These are phyloP conservation scores for Purshia tridentata DNA, from an alignment of 306 rosid genomes.

Conservation along the genomic window DNA sequence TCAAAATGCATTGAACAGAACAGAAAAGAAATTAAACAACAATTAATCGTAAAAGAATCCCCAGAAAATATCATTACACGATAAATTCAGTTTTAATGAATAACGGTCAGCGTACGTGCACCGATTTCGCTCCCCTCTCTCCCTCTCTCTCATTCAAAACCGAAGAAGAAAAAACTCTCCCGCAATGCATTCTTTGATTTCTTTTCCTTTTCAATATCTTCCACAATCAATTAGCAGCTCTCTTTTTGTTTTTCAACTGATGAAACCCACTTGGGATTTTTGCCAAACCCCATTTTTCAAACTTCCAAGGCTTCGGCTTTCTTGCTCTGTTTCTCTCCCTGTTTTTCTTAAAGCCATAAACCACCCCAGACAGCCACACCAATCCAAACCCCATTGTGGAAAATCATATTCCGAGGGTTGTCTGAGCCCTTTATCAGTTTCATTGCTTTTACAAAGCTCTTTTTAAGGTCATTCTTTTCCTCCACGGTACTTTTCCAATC, in stretches of 20 bases:
- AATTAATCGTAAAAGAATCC: not conserved
- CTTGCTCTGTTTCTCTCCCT: constrained; percentile 9
- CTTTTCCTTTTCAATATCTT: not conserved
- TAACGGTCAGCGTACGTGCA: constrained; percentile 8
- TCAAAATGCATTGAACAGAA: too few relatives aligned
- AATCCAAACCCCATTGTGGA: not conserved
- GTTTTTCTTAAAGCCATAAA: not conserved
- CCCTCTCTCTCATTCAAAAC: not conserved
- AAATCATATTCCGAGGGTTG: not conserved
- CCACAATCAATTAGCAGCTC: not conserved
- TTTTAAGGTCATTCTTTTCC: not conserved
- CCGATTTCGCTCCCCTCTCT: not conserved
- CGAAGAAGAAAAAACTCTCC: not conserved
- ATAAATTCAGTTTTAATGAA: not conserved
- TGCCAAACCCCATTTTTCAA: not conserved
- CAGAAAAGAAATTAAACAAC: not conserved
- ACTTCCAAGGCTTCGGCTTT: not conserved
- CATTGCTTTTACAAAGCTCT: not conserved
- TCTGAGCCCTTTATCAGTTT: not conserved
- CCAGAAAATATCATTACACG: not conserved
- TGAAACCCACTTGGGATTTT: not conserved
- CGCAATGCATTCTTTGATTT: not conserved
- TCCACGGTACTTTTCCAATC: not conserved
- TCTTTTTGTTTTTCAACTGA: not conserved
- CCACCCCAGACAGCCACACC: not conserved